Conservation (phyloP, 768 basidiomycete genomes). For the Suillus ampliporus region DNA sequence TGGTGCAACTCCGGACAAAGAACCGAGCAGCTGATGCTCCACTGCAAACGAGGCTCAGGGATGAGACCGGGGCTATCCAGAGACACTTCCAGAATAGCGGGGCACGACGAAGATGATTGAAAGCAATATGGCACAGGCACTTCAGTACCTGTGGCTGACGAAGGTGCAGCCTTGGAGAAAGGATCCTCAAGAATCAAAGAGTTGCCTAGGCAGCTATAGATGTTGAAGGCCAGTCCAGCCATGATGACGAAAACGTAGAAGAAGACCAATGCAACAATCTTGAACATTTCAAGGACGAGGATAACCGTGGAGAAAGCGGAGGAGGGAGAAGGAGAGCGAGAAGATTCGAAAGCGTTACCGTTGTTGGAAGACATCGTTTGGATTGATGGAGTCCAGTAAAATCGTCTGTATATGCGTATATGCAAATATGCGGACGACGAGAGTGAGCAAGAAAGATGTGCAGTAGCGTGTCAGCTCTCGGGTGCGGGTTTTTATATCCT, state of each 20-base stretch:
- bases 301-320: neutral
- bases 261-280: neutral
- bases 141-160: neutral
- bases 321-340: neutral
- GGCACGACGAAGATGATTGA: neutral
- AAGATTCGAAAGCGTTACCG: too few relatives aligned
- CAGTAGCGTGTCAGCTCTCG: neutral
- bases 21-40: neutral
- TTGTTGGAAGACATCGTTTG: neutral
- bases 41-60: neutral
- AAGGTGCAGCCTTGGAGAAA: neutral
- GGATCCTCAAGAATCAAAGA: neutral
- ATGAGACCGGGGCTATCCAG: neutral
- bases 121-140: neutral
- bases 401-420: constrained; percentile 3
- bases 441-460: neutral
- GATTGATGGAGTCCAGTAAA: constrained; percentile 1
- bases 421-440: constrained; percentile 1
- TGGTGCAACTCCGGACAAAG: neutral
- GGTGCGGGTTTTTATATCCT: neutral
- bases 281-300: neutral
- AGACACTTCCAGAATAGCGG: neutral
- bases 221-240: neutral
- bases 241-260: neutral
- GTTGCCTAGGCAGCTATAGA: neutral